These are phyloP conservation scores for Cetraspora pellucida DNA, from an alignment of 192 early-diverging fungal genomes.

Conservation along the genomic window DNA sequence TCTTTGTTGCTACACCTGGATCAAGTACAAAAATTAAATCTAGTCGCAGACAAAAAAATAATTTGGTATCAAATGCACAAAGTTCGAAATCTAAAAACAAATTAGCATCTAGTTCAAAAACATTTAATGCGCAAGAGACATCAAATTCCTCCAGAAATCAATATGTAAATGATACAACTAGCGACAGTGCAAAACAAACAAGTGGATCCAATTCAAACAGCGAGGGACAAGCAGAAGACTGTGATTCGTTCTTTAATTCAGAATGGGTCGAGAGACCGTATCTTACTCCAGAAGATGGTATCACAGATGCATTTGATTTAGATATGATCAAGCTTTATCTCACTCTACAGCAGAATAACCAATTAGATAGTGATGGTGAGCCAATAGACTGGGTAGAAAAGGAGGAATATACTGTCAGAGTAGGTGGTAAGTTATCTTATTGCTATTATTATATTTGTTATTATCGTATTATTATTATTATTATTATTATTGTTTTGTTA, in stretches of 20 bases:
- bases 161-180: neutral
- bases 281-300: slow-evolving; percentile 4
- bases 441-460: neutral
- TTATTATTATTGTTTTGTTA: neutral
- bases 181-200: neutral
- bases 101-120: too few species aligned
- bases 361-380: slow-evolving; percentile 7
- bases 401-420: neutral
- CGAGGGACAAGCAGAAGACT: neutral
- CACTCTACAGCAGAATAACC: neutral
- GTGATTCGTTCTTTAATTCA: neutral
- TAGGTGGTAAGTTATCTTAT: neutral
- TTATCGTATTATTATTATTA: neutral
- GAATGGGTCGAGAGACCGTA: neutral
- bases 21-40: slow-evolving; percentile 1
- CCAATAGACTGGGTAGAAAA: neutral
- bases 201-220: neutral
- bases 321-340: slow-evolving; percentile 9
- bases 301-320: slow-evolving; percentile 13
- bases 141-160: neutral
- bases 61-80: too few species aligned
- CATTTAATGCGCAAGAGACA: too few species aligned
- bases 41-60: neutral
- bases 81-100: too few species aligned
- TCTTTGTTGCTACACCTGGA: neutral